Evolutionary conservation across 2,329 filamentous ascomycete species (phyloP).

Genomic region (Sclerotinia sclerotiorum): DNA sequence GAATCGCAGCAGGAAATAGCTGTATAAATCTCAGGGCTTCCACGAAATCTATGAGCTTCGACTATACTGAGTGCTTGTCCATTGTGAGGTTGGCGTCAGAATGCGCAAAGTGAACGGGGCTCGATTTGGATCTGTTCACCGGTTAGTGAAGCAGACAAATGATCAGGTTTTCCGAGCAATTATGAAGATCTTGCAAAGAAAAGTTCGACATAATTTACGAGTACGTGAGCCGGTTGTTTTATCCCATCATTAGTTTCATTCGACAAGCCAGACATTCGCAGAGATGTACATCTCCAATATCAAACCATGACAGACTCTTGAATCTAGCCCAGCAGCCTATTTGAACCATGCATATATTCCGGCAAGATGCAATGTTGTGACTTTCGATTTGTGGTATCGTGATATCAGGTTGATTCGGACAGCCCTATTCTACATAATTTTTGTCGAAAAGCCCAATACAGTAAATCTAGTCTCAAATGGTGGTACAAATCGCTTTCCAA

Average conservation of each 20-base stretch:
- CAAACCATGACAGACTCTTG: not conserved
- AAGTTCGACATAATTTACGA: not conserved
- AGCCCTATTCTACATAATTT: not conserved
- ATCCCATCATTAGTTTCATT: not conserved
- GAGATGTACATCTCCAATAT: not conserved
- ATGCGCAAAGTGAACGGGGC: conserved; percentile 15
- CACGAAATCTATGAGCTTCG: conserved; percentile 37
- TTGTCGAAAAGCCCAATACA: not conserved
- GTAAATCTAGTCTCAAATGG: not conserved
- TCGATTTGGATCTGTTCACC: conserved; percentile 14
- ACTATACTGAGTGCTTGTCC: conserved; percentile 25
- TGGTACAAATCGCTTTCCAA: not conserved
- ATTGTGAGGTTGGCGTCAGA: conserved; percentile 17
- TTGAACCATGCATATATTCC: not conserved
- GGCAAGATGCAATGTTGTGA: not conserved
- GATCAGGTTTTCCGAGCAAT: conserved; percentile 3
- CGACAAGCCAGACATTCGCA: not conserved
- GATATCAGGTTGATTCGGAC: not conserved
- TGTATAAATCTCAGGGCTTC: conserved; percentile 40
- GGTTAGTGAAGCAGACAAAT: conserved; percentile 18
- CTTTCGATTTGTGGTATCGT: not conserved
- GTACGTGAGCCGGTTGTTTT: not conserved
- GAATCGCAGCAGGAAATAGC: conserved; percentile 39
- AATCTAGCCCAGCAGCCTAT: not conserved
- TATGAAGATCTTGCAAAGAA: conserved; percentile 10